Conservation (phyloP, 1,284 basidiomycete genomes). For the Cystobasidium slooffiae region DNA sequence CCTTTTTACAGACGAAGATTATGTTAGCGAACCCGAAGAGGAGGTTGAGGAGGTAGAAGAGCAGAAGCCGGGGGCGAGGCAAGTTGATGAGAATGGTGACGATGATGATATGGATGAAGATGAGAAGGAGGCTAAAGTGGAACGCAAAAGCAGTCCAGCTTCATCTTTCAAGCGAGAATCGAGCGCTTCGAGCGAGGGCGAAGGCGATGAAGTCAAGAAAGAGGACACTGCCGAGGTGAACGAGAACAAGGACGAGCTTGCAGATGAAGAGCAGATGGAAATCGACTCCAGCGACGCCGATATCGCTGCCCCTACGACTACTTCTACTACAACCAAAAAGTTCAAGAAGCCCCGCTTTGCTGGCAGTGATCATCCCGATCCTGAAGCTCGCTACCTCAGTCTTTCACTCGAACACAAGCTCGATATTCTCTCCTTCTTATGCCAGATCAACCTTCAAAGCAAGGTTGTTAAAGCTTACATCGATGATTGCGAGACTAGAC, state of each 20-base stretch:
- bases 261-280: constrained; percentile 23
- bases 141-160: not conserved
- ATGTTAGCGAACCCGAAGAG: constrained; percentile 25
- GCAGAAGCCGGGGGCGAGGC: constrained; percentile 7
- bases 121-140: not conserved
- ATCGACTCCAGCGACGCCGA: constrained; percentile 14
- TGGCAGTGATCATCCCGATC: constrained; percentile 57
- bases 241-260: constrained; percentile 30
- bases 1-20: constrained; percentile 60
- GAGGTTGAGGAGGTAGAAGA: constrained; percentile 9
- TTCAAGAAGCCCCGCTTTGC: constrained; percentile 10
- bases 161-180: constrained; percentile 5
- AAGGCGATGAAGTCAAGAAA: not conserved
- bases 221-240: constrained; percentile 1
- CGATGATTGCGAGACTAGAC: constrained; percentile 83
- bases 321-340: not conserved
- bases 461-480: constrained; percentile 83
- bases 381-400: constrained; percentile 72
- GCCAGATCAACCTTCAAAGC: constrained; percentile 85
- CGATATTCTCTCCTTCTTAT: constrained; percentile 82
- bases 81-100: constrained; percentile 41
- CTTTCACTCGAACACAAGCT: constrained; percentile 80
- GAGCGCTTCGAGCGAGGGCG: constrained; percentile 4
- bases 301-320: not conserved
- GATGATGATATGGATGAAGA: constrained; percentile 18